Evolutionary conservation across 768 basidiomycete genomes (phyloP), one percentile per base, ranked within the genome.

Genomic region (Pilatotrama ljubarskyi): DNA sequence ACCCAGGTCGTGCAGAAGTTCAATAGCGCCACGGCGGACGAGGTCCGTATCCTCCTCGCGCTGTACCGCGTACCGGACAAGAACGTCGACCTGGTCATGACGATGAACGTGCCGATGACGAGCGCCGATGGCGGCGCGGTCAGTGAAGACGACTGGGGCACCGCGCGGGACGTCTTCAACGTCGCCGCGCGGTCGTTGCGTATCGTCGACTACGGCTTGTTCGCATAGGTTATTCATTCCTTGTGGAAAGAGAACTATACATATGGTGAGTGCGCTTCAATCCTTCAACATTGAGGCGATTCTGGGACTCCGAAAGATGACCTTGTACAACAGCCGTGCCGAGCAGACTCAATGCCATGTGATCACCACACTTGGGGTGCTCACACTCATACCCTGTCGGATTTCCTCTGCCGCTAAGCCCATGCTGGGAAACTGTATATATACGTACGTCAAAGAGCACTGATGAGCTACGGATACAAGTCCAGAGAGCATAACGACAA

Each of bases 41-140:
- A 83, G 56, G 90, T 98, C 47, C 81, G 80, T 32, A 86, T 98
- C 64, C 79, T 85, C 29, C 77, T 98, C 69, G 92, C 88, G 5
- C 80, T 98, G 13, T 98, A 86, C 76, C 84, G 96, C 35, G 77
- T 96, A 20, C 76, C 82, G 66, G 68, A 76, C 22, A 91, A 90
- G 72, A 78, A 78, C 35, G 82, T 88, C 6, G 97, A 99, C 70
- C 71, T 99, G 20, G 89, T 97, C 26, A 80, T 91, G 61, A 89
- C 90, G 17, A 87, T 88, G 69, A 98, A 95, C 73, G 80, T 90
- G 20, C 95, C 95, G 29, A 74, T 79, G 40, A 70, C 70, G 46
- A 74, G 83, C 11, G 72, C 73, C 15, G 80, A 82, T 55, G 78
- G 76, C 42, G 78, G 75, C 15, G 77, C 75, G 51, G 77, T 82